These are phyloP conservation scores for Penicillium roqueforti DNA, from an alignment of 495 filamentous ascomycete genomes.

Conservation along the genomic window DNA sequence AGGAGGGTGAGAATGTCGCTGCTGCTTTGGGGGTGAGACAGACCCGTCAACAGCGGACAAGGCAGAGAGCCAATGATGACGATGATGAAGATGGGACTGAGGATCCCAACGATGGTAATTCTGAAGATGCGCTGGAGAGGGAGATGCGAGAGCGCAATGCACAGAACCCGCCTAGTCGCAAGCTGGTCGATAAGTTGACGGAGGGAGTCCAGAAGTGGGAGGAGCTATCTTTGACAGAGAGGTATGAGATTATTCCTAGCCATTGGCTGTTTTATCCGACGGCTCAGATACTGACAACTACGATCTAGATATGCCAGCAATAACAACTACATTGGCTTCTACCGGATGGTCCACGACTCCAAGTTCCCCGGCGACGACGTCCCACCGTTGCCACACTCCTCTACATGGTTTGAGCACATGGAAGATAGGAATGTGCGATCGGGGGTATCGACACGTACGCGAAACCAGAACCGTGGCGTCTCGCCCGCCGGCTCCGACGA, in stretches of 20 bases:
- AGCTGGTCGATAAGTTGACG: slow-evolving; percentile 26
- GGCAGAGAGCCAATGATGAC: slow-evolving; percentile 13
- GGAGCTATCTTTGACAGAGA: slow-evolving; percentile 33
- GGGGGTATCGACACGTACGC: slow-evolving; percentile 11
- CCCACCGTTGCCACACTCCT: slow-evolving; percentile 59
- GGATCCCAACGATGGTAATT: slow-evolving; percentile 26
- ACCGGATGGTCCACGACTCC: slow-evolving; percentile 71
- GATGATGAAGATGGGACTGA: slow-evolving; percentile 21
- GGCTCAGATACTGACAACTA: not conserved
- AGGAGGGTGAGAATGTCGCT: slow-evolving; percentile 17
- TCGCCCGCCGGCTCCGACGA: slow-evolving; percentile 57
- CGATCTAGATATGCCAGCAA: slow-evolving; percentile 59
- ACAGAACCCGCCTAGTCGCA: slow-evolving; percentile 23
- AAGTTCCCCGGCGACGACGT: slow-evolving; percentile 60
- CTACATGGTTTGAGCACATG: slow-evolving; percentile 65
- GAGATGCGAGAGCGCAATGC: slow-evolving; percentile 19
- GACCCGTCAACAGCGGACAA: slow-evolving; percentile 18
- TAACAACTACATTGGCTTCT: slow-evolving; percentile 77
- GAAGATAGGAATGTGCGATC: slow-evolving; percentile 33
- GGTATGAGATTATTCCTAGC: slow-evolving; percentile 20
- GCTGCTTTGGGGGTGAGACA: slow-evolving; percentile 13
- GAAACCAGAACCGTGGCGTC: slow-evolving; percentile 27
- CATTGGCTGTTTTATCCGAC: not conserved
- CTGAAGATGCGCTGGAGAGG: slow-evolving; percentile 24
- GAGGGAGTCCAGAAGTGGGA: slow-evolving; percentile 31